A percentile compares a stretch with the other conserved stretches of the same genome.
These are phyloP conservation scores for Hanseniaspora jakobsenii DNA, from an alignment of 805 yeast genomes.

Conservation along the genomic window DNA sequence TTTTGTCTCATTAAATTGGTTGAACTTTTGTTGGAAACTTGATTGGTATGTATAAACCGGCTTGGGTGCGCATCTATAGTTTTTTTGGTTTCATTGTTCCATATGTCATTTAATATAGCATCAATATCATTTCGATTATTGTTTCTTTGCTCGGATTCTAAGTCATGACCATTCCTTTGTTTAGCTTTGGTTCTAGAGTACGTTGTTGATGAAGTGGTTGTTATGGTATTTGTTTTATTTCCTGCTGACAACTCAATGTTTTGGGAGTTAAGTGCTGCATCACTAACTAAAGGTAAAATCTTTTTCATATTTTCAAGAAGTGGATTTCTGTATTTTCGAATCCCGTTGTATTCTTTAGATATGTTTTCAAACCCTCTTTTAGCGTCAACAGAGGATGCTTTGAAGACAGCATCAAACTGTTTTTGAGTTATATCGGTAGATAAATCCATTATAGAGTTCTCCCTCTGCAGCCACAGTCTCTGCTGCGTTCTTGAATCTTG, in stretches of 20 bases:
- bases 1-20: constrained; percentile 13
- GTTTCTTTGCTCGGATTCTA: too few species aligned
- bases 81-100: constrained; percentile 14
- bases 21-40: not conserved
- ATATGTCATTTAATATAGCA: constrained; percentile 7
- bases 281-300: constrained; percentile 24
- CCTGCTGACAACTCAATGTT: too few species aligned
- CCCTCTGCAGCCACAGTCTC: constrained; percentile 71
- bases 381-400: constrained; percentile 42
- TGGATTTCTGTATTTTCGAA: constrained; percentile 61
- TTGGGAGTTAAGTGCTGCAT: constrained; percentile 17
- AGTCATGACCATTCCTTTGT: not conserved
- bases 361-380: constrained; percentile 70
- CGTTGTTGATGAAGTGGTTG: not conserved
- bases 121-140: constrained; percentile 1
- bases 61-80: constrained; percentile 5
- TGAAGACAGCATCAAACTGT: constrained; percentile 24
- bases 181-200: constrained; percentile 1
- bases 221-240: not conserved
- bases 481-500: constrained; percentile 70
- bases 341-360: constrained; percentile 59
- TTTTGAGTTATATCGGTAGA: constrained; percentile 23
- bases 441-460: constrained; percentile 54
- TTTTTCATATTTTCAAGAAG: constrained; percentile 50
- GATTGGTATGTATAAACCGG: not conserved